Evolutionary conservation across 805 yeast genomes (phyloP).

Genomic region (Wickerhamiella alocasiicola): DNA sequence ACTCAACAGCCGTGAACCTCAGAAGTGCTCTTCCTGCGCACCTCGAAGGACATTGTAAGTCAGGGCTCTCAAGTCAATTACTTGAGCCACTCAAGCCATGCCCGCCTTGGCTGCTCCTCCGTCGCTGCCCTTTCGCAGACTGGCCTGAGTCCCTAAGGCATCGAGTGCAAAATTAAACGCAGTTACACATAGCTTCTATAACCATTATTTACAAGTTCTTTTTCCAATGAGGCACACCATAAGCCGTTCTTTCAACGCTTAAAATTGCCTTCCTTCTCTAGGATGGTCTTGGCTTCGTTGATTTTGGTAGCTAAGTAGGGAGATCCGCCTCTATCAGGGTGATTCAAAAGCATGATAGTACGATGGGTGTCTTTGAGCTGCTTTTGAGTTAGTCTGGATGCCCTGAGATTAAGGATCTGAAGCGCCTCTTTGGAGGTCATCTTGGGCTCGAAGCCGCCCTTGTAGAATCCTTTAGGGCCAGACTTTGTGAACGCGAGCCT

Average conservation of each 20-base stretch:
- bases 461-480: constrained; percentile 60
- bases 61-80: no score
- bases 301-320: constrained; percentile 81
- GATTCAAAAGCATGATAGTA: constrained; percentile 74
- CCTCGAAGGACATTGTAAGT: no score
- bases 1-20: no score
- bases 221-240: background rate
- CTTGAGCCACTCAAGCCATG: no score
- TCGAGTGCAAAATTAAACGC: no score
- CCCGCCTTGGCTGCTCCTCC: no score
- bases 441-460: constrained; percentile 87
- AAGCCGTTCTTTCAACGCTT: no score
- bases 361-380: constrained; percentile 62
- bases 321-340: constrained; percentile 92
- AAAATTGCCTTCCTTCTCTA: constrained; percentile 45
- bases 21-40: no score
- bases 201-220: background rate
- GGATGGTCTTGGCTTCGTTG: constrained; percentile 76
- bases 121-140: no score
- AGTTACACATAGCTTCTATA: no score
- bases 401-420: constrained; percentile 57
- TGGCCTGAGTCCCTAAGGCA: no score
- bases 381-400: constrained; percentile 27
- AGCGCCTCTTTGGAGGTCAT: constrained; percentile 84
- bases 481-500: constrained; percentile 25